phyloP scores from a whole-genome alignment of 1,284 basidiomycete genomes.

The Leccinum proximum region DNA sequence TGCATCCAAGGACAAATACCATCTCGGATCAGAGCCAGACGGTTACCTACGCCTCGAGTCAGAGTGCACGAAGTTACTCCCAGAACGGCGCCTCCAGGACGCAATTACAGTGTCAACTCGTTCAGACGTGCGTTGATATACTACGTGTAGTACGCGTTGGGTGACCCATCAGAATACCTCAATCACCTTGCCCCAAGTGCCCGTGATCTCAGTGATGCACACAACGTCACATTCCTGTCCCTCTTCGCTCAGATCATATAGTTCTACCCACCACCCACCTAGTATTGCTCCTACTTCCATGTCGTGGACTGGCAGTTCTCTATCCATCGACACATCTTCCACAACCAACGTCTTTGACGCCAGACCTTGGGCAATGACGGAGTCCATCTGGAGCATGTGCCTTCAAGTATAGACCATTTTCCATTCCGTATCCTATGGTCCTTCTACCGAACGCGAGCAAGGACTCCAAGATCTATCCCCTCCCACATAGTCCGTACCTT shows the following conservation, averaged over 20 bases:
- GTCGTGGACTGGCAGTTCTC: slow-evolving; percentile 49
- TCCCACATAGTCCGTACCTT: slow-evolving; percentile 87
- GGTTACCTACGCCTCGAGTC: slow-evolving; percentile 45
- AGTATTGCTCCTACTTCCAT: slow-evolving; percentile 39
- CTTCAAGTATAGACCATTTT: slow-evolving; percentile 51
- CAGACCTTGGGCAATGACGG: slow-evolving; percentile 60
- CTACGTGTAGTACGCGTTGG: slow-evolving; percentile 76
- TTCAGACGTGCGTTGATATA: slow-evolving; percentile 60
- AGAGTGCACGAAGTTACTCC: slow-evolving; percentile 50
- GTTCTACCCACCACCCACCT: slow-evolving; percentile 36
- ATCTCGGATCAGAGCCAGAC: slow-evolving; percentile 30
- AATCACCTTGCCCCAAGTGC: slow-evolving; percentile 50
- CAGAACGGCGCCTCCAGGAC: slow-evolving; percentile 32
- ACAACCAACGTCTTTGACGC: slow-evolving; percentile 56
- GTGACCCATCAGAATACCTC: slow-evolving; percentile 49
- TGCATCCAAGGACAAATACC: slow-evolving; percentile 36
- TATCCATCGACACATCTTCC: slow-evolving; percentile 37
- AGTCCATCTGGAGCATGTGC: slow-evolving; percentile 63
- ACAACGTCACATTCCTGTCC: slow-evolving; percentile 44
- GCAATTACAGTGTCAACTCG: slow-evolving; percentile 36
- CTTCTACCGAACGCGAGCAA: slow-evolving; percentile 44
- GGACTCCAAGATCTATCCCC: slow-evolving; percentile 92
- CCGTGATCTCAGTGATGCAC: slow-evolving; percentile 46
- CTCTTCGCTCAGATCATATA: slow-evolving; percentile 42
- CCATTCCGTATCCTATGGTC: background rate